Percentiles rank a stretch among this genome's conserved stretches.
Evolutionary conservation across 305 asterid genomes (phyloP).

Genomic region (Withania somnifera): DNA sequence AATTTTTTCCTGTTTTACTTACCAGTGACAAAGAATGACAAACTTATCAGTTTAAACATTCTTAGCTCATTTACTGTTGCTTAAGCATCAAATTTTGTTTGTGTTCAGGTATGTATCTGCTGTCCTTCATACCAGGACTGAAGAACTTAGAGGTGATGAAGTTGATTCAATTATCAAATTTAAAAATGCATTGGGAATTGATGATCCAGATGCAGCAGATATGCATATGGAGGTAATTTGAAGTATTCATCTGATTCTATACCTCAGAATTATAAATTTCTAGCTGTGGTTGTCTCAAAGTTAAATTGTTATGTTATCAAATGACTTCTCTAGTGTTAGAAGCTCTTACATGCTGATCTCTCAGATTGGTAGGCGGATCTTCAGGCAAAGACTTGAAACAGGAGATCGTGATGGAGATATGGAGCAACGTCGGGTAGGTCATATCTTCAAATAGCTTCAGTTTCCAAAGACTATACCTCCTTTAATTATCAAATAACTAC

Average conservation of each 20-base stretch:
- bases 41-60: neutral
- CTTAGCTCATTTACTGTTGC: neutral
- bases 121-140: constrained; percentile 74
- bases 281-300: constrained; percentile 1
- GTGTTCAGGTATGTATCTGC: constrained; percentile 62
- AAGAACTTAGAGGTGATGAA: constrained; percentile 87
- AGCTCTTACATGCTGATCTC: constrained; percentile 22
- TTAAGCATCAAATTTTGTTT: neutral
- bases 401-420: constrained; percentile 76
- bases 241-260: neutral
- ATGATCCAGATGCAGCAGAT: constrained; percentile 96
- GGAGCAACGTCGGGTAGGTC: constrained; percentile 88
- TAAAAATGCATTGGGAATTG: constrained; percentile 85
- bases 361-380: constrained; percentile 93
- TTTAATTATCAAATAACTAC: constrained; percentile 4
- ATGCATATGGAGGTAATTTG: constrained; percentile 94
- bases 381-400: constrained; percentile 93
- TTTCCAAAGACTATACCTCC: constrained; percentile 5
- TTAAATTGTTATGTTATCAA: neutral
- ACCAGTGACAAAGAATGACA: neutral
- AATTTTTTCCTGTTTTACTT: neutral
- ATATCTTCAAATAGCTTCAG: constrained; percentile 17
- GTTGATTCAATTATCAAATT: constrained; percentile 70
- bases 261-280: neutral
- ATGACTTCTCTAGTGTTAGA: neutral